These are phyloP conservation scores for Mucor irregularis DNA, from an alignment of 371 early-diverging fungal genomes.

Conservation along the genomic window DNA sequence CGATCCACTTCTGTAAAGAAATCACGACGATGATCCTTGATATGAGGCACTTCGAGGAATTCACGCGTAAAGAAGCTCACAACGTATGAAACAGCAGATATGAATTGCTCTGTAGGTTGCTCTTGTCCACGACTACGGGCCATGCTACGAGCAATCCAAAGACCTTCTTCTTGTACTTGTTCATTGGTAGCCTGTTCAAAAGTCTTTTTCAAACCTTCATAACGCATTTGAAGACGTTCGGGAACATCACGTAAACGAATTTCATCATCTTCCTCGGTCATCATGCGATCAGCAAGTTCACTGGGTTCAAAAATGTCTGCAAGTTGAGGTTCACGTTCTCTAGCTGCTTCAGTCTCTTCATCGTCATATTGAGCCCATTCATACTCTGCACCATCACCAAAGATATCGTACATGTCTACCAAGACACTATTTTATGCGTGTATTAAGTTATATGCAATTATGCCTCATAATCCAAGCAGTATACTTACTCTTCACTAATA, in stretches of 20 bases:
- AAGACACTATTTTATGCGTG: conserved; percentile 69
- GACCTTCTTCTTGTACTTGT: conserved; percentile 62
- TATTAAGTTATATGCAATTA: no score
- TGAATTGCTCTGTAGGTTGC: conserved; percentile 31
- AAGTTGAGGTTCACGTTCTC: conserved; percentile 57
- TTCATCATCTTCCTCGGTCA: conserved; percentile 90
- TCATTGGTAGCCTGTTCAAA: conserved; percentile 40
- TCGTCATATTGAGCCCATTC: conserved; percentile 73
- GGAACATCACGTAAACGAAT: conserved; percentile 90
- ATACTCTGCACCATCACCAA: conserved; percentile 91
- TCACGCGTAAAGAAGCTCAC: conserved; percentile 75
- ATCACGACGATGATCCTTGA: conserved; percentile 86
- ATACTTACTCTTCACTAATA: conserved; percentile 42
- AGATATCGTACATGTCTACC: conserved; percentile 84
- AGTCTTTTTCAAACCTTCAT: conserved; percentile 45
- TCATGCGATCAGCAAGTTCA: conserved; percentile 84
- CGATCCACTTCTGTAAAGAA: conserved; percentile 61
- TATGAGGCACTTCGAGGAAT: conserved; percentile 90
- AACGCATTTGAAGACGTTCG: conserved; percentile 87
- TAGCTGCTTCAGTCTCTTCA: conserved; percentile 19
- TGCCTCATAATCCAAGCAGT: no score
- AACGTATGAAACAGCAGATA: conserved; percentile 45
- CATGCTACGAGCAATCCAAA: conserved; percentile 57
- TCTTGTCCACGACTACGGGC: conserved; percentile 24
- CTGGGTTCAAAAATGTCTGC: conserved; percentile 90